Conservation (phyloP, 495 filamentous ascomycete genomes). For the Halenospora varia region DNA sequence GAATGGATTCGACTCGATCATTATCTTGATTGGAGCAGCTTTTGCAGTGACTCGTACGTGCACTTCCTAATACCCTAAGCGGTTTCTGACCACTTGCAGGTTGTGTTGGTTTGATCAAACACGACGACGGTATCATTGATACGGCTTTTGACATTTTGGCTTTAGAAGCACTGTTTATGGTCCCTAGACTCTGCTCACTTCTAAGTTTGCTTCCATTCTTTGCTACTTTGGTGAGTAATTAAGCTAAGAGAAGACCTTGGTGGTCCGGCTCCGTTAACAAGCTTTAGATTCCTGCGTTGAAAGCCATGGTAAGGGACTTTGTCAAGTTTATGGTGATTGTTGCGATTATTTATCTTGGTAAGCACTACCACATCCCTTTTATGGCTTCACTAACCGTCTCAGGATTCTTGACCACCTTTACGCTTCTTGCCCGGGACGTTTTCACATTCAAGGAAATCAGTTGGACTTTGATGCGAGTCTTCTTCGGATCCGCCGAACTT, state of each 20-base stretch:
- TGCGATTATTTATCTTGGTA: slow-evolving; percentile 64
- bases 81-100: slow-evolving; percentile 4
- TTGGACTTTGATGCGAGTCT: slow-evolving; percentile 84
- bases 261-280: too few relatives aligned
- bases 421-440: slow-evolving; percentile 74
- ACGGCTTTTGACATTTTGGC: slow-evolving; percentile 83
- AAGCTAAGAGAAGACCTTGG: neutral
- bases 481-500: slow-evolving; percentile 69
- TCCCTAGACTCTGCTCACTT: slow-evolving; percentile 79
- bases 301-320: slow-evolving; percentile 64
- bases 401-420: slow-evolving; percentile 90
- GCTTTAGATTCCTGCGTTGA: slow-evolving; percentile 28
- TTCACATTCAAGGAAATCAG: slow-evolving; percentile 75
- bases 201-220: slow-evolving; percentile 89
- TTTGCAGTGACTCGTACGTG: slow-evolving; percentile 36
- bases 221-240: slow-evolving; percentile 49
- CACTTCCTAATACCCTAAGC: neutral
- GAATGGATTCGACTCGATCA: slow-evolving; percentile 84
- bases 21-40: slow-evolving; percentile 74
- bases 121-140: slow-evolving; percentile 61
- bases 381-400: too few relatives aligned
- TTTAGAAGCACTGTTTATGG: slow-evolving; percentile 84
- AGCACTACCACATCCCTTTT: slow-evolving; percentile 17
- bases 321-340: slow-evolving; percentile 89
- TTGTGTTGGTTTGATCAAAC: slow-evolving; percentile 64